phyloP scores from a whole-genome alignment of 2,329 filamentous ascomycete genomes.

The Talaromyces sp. region DNA sequence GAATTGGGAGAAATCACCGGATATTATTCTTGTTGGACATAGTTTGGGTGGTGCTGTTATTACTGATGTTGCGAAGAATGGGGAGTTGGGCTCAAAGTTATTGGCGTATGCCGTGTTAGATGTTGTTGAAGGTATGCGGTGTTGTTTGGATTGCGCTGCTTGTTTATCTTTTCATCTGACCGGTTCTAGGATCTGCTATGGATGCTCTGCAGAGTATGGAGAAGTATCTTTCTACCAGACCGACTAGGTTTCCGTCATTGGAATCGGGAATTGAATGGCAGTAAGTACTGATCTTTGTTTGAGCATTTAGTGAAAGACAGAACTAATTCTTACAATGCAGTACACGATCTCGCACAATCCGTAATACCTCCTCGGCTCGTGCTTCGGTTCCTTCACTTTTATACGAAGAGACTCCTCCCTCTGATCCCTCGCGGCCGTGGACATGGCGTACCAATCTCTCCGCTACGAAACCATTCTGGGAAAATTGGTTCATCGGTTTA shows the following conservation, averaged over 20 bases:
- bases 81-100: constrained; percentile 66
- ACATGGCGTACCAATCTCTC: constrained; percentile 84
- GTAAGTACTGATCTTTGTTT: constrained; percentile 46
- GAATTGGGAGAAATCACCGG: constrained; percentile 73
- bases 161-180: not conserved
- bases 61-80: constrained; percentile 74
- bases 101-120: constrained; percentile 90
- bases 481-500: constrained; percentile 87
- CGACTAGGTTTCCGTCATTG: constrained; percentile 74
- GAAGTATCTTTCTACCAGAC: constrained; percentile 81
- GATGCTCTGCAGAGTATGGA: constrained; percentile 95
- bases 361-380: constrained; percentile 79
- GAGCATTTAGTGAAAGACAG: too few species aligned
- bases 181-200: constrained; percentile 72
- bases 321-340: constrained; percentile 34
- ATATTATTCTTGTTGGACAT: constrained; percentile 83
- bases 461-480: constrained; percentile 87
- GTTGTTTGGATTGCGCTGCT: not conserved
- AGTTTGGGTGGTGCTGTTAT: constrained; percentile 91
- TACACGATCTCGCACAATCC: constrained; percentile 80
- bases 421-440: constrained; percentile 60
- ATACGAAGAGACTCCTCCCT: constrained; percentile 44
- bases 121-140: constrained; percentile 82
- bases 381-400: constrained; percentile 85
- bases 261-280: constrained; percentile 92